phyloP scores from a whole-genome alignment of 805 yeast genomes.

The Maudiozyma bulderi region DNA sequence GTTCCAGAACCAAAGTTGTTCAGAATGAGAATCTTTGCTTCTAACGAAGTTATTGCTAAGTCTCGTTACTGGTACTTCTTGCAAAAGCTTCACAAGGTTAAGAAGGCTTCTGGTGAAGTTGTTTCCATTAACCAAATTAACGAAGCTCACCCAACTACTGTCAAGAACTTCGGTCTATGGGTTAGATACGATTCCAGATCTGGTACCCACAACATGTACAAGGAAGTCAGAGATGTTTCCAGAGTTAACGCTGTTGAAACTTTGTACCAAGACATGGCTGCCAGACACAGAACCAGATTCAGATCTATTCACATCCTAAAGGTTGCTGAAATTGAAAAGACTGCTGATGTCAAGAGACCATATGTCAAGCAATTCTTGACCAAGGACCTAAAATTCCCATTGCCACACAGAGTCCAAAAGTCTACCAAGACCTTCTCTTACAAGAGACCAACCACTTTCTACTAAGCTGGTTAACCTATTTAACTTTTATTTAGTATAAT shows the following conservation, averaged over 20 bases:
- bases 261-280: constrained; percentile 99
- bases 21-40: constrained; percentile 99
- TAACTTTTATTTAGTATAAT: constrained; percentile 7
- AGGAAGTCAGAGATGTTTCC: constrained; percentile 99
- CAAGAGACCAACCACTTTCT: constrained; percentile 95
- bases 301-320: constrained; percentile 98
- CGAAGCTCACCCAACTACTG: constrained; percentile 97
- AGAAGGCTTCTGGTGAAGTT: constrained; percentile 99
- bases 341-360: constrained; percentile 98
- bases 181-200: constrained; percentile 99
- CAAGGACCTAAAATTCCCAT: constrained; percentile 97
- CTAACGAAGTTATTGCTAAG: constrained; percentile 98
- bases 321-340: constrained; percentile 97
- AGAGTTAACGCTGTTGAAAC: constrained; percentile 98
- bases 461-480: constrained; percentile 42
- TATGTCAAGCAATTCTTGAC: constrained; percentile 95
- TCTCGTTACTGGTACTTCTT: constrained; percentile 99
- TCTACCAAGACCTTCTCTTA: constrained; percentile 78
- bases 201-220: constrained; percentile 99
- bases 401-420: constrained; percentile 98
- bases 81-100: constrained; percentile 98
- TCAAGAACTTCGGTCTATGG: constrained; percentile 99
- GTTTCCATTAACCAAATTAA: constrained; percentile 84
- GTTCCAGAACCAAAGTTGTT: constrained; percentile 99
- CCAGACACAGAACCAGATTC: constrained; percentile 99